These are phyloP conservation scores for Maudiozyma turicensis DNA, from an alignment of 805 yeast genomes.

Conservation along the genomic window DNA sequence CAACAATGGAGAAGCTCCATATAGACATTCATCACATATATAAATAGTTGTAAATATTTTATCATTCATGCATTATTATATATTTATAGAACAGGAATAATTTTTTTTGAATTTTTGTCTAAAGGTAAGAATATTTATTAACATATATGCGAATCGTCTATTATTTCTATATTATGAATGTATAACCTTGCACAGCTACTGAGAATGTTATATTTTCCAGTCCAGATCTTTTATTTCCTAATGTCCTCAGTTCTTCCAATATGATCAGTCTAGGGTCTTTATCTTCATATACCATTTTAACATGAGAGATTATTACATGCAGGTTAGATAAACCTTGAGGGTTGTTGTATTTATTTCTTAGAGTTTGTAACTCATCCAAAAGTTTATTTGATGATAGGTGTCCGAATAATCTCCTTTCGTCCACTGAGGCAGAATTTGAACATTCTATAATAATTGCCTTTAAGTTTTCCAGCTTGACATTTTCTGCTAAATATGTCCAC, in stretches of 20 bases:
- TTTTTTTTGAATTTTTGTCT: no score
- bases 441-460: constrained; percentile 68
- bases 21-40: background rate
- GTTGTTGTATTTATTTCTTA: constrained; percentile 30
- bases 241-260: constrained; percentile 37
- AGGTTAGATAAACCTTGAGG: constrained; percentile 29
- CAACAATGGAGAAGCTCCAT: constrained; percentile 41
- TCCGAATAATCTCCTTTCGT: constrained; percentile 53
- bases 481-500: constrained; percentile 49
- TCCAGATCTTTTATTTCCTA: constrained; percentile 26
- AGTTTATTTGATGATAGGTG: constrained; percentile 66
- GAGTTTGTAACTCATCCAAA: constrained; percentile 41
- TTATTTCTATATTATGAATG: constrained; percentile 1
- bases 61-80: background rate
- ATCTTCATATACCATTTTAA: constrained; percentile 34
- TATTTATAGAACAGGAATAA: background rate
- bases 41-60: background rate
- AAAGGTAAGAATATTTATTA: no score
- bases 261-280: constrained; percentile 53
- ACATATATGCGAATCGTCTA: no score
- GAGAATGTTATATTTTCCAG: constrained; percentile 30
- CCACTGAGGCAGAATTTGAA: constrained; percentile 43
- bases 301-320: constrained; percentile 39
- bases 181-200: constrained; percentile 21
- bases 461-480: constrained; percentile 34